Base-by-base conservation (phyloP, 1,139 yeast species). In the Yarrowia galli region DNA sequence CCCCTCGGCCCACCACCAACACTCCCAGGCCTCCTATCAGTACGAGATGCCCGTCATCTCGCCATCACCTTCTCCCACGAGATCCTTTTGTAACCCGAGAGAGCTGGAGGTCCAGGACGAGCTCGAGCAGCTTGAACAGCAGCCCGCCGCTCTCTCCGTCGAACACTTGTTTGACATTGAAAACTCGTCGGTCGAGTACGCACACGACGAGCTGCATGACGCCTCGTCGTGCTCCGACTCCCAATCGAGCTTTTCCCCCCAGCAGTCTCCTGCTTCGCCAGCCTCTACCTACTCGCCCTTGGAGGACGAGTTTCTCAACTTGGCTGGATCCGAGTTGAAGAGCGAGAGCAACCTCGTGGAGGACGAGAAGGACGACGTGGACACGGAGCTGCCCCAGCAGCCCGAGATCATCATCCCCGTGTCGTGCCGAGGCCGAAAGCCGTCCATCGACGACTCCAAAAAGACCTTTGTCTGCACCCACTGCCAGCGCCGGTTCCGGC, bases 401-500 rank as follows among this genome's bases (percentile, higher is more conserved):
- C 66, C 66, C 49, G 56, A 61, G 36, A 58, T 58, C 51, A 58
- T 58, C 51, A 58, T 58, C 51, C 64, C 64, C 38, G 64, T 58
- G 40, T 61, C 66, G n/a, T 61, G 66, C 46, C 72, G 79, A 38
- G 79, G 79, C 13, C 74, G 79, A 68, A 75, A 76, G 69, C 76
- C 78, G 4, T 65, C 73, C 15, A 32, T 69, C 32, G 70, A 51
- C 36, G 78, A 76, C 65, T 40, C 70, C 13, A 65, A 71, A 56
- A 76, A 76, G 70, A 71, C 74, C 23, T 77, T 77, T 70, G 75
- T 75, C 45, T 77, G 80, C 68, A 73, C 73, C 51, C 74, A 76
- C 65, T 77, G 80, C 71, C 70, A 71, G 67, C 74, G 79, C 40
- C 72, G 75, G 68, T 90, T 90, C 79, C 86, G 88, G 74, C 84